Percentiles rank a stretch among this genome's conserved stretches.
These are phyloP conservation scores for Chaetomidium leptoderma DNA, from an alignment of 495 filamentous ascomycete genomes.

Conservation along the genomic window DNA sequence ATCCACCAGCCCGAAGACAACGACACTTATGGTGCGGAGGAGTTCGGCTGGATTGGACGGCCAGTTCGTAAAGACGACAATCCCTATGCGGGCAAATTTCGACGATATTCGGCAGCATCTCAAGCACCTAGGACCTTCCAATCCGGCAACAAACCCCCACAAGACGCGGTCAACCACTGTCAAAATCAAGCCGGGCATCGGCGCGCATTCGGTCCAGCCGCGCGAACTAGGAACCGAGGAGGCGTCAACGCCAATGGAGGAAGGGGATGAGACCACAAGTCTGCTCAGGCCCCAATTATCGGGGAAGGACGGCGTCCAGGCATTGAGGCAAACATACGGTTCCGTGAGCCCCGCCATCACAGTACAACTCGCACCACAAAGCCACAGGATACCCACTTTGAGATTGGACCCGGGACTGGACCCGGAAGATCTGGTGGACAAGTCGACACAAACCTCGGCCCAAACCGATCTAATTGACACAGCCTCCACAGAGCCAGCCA, in stretches of 20 bases:
- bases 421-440: conserved; percentile 18
- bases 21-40: conserved; percentile 55
- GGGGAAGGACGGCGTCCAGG: conserved; percentile 65
- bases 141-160: conserved; percentile 77
- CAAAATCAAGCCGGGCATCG: conserved; percentile 73
- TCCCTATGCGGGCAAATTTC: conserved; percentile 49
- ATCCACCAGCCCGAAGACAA: conserved; percentile 39
- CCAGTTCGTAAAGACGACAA: conserved; percentile 33
- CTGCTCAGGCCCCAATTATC: conserved; percentile 37
- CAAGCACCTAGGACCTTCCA: conserved; percentile 88
- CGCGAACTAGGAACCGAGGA: conserved; percentile 24
- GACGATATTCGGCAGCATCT: conserved; percentile 76
- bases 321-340: conserved; percentile 63
- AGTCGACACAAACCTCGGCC: conserved; percentile 27
- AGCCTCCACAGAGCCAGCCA: not conserved
- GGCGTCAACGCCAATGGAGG: conserved; percentile 17
- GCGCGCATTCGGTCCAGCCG: conserved; percentile 16
- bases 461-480: conserved; percentile 11
- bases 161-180: conserved; percentile 80
- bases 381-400: conserved; percentile 20
- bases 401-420: conserved; percentile 23
- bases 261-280: conserved; percentile 40
- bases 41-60: conserved; percentile 48
- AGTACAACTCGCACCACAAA: conserved; percentile 29
- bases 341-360: conserved; percentile 41